Evolutionary conservation across 192 early-diverging fungal species (phyloP).

Genomic region (Podila verticillata): DNA sequence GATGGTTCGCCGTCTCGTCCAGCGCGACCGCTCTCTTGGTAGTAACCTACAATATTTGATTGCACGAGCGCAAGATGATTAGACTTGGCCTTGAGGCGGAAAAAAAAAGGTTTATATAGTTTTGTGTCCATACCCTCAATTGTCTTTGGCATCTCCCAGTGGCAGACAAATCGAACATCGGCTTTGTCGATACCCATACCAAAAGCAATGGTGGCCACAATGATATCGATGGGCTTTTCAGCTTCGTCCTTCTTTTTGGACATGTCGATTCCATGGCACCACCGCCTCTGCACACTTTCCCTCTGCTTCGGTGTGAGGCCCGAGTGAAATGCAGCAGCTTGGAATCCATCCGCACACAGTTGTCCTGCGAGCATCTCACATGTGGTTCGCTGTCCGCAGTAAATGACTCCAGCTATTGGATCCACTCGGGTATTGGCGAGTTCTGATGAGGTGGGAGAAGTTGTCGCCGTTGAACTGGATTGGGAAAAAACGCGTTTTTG

Average conservation of each 20-base stretch:
- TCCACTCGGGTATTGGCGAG: background rate
- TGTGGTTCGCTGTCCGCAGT: slow-evolving; percentile 35
- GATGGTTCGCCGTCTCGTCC: slow-evolving; percentile 65
- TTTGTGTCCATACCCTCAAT: slow-evolving; percentile 64
- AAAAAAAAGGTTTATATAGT: no score
- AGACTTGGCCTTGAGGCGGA: no score
- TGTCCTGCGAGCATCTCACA: slow-evolving; percentile 34
- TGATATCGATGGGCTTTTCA: slow-evolving; percentile 61
- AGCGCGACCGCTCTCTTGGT: slow-evolving; percentile 79
- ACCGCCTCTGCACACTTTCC: slow-evolving; percentile 29
- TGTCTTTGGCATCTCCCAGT: slow-evolving; percentile 75
- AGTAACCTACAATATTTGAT: slow-evolving; percentile 55
- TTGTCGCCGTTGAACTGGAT: no score
- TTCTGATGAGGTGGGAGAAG: no score
- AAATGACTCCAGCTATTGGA: slow-evolving; percentile 35
- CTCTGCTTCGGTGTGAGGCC: slow-evolving; percentile 43
- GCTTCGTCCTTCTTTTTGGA: background rate
- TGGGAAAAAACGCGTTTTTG: background rate
- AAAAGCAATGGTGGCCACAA: slow-evolving; percentile 82
- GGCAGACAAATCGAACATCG: slow-evolving; percentile 76
- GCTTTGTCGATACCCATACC: slow-evolving; percentile 82
- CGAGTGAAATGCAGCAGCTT: slow-evolving; percentile 47
- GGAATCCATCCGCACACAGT: slow-evolving; percentile 21
- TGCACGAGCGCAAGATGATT: no score
- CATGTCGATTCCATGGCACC: slow-evolving; percentile 7